phyloP scores from a whole-genome alignment of 345 rosid genomes.

The Gossypium bickii region DNA sequence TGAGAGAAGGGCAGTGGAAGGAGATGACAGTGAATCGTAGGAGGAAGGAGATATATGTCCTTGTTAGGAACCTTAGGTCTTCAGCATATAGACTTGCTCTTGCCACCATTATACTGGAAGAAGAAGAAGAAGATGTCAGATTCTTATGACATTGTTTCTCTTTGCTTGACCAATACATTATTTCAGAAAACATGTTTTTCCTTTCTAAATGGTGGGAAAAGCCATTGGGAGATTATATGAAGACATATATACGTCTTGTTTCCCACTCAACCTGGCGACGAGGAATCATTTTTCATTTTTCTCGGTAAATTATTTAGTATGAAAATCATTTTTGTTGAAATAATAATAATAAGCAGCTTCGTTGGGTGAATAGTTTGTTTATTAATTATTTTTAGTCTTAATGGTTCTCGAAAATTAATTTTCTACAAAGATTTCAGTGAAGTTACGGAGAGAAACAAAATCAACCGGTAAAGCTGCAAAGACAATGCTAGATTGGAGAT shows the following conservation, averaged over 20 bases:
- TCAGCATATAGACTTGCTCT: constrained; percentile 75
- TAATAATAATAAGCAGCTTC: too few species aligned
- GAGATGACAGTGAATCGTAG: constrained; percentile 37
- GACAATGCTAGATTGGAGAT: too few species aligned
- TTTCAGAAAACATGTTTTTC: neutral
- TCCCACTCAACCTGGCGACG: neutral
- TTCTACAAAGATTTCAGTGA: too few species aligned
- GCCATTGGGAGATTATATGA: neutral
- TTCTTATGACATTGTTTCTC: constrained; percentile 35
- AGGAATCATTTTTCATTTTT: too few species aligned
- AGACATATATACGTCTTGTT: neutral
- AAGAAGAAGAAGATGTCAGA: constrained; percentile 43
- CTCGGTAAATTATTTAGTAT: too few species aligned
- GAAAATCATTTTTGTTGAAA: too few species aligned
- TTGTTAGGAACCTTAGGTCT: constrained; percentile 77
- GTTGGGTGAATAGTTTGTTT: too few species aligned
- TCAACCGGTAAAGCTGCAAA: too few species aligned
- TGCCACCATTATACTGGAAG: constrained; percentile 67
- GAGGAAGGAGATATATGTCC: constrained; percentile 66
- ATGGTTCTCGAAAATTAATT: too few species aligned
- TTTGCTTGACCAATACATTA: neutral
- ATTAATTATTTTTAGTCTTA: too few species aligned
- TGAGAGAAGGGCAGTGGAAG: constrained; percentile 74
- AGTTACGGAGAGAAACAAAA: too few species aligned
- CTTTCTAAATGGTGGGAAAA: neutral